Percentiles rank a stretch among this genome's conserved stretches.
These are phyloP conservation scores for Globisporangium nodosum DNA, from an alignment of 352 stramenopile genomes.

Conservation along the genomic window DNA sequence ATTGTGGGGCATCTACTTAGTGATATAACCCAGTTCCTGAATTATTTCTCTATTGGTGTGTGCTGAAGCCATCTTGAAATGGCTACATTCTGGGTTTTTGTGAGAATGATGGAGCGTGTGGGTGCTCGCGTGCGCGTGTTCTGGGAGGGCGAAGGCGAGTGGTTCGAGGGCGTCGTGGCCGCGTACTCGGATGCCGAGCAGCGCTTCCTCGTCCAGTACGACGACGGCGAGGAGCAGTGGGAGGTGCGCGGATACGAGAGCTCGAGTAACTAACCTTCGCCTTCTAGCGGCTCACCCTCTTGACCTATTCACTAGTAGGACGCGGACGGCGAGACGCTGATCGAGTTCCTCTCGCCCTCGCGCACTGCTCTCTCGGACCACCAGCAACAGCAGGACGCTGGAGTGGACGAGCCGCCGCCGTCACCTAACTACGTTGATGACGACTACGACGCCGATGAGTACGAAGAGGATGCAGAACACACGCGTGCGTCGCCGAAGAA, in stretches of 20 bases:
- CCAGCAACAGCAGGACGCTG: neutral
- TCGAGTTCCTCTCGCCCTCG: constrained; percentile 17
- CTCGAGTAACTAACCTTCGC: neutral
- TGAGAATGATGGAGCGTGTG: constrained; percentile 13
- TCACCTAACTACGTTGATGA: constrained; percentile 5
- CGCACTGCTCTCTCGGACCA: neutral
- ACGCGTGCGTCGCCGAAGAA: constrained; percentile 8
- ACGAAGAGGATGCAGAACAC: constrained; percentile 16
- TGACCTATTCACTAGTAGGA: neutral
- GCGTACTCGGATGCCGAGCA: constrained; percentile 17
- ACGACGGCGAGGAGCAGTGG: constrained; percentile 77
- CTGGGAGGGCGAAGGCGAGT: constrained; percentile 60
- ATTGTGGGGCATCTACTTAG: too few relatives aligned
- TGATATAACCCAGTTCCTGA: neutral
- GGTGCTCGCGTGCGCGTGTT: constrained; percentile 56
- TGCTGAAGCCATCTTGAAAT: neutral
- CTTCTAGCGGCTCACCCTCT: neutral
- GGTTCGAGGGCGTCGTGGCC: constrained; percentile 58
- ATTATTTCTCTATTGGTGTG: neutral
- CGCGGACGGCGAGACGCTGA: constrained; percentile 10
- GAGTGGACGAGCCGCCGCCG: constrained; percentile 9
- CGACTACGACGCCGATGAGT: constrained; percentile 7
- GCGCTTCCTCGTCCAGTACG: constrained; percentile 64
- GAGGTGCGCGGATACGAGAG: constrained; percentile 23
- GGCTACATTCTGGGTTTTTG: neutral